Evolutionary conservation across 129 eudicot species (phyloP).

Genomic region (Smallanthus sonchifolius): DNA sequence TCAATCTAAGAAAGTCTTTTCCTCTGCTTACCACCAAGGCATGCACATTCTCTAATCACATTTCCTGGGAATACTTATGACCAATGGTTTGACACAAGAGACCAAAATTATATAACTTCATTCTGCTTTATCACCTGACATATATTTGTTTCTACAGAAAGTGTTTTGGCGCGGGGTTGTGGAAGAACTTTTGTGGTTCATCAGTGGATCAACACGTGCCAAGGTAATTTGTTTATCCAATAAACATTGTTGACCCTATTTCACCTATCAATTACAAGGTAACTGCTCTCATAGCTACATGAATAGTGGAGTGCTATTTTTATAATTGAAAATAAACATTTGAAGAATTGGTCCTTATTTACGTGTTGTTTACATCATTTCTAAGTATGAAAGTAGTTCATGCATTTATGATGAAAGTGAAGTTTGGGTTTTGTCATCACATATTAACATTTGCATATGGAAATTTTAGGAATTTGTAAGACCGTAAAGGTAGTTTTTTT

Average conservation of each 20-base stretch:
- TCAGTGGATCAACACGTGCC: conserved; percentile 93
- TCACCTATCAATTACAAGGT: neutral
- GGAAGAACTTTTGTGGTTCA: conserved; percentile 92
- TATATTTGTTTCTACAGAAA: conserved; percentile 39
- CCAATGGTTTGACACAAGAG: neutral
- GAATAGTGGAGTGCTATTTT: neutral
- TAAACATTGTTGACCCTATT: neutral
- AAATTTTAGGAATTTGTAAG: neutral
- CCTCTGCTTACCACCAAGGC: conserved; percentile 94
- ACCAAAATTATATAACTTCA: neutral
- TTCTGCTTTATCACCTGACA: neutral
- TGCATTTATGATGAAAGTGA: neutral
- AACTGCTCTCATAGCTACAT: neutral
- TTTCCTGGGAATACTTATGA: neutral
- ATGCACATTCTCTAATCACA: conserved; percentile 16
- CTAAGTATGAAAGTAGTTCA: neutral
- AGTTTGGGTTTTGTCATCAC: neutral
- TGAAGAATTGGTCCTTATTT: neutral
- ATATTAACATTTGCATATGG: neutral
- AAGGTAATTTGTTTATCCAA: conserved; percentile 40
- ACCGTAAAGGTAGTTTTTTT: neutral
- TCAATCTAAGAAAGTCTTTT: conserved; percentile 66
- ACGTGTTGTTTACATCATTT: neutral
- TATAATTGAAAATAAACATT: neutral
- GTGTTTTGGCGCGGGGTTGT: conserved; percentile 95